phyloP scores from a whole-genome alignment of 805 yeast genomes.

The Candida patagonica region DNA sequence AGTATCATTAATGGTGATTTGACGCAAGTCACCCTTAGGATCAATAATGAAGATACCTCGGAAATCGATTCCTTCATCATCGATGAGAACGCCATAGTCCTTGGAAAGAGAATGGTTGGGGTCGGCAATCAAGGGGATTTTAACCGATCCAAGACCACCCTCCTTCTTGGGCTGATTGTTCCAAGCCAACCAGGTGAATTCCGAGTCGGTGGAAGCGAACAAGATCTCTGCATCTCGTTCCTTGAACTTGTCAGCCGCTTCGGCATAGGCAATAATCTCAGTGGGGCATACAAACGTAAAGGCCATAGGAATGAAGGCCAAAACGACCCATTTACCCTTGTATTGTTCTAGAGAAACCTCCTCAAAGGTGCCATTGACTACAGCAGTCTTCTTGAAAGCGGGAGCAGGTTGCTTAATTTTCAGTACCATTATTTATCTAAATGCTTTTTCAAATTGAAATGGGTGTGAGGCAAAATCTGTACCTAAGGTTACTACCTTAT shows the following conservation, averaged over 20 bases:
- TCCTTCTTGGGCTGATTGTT: conserved; percentile 92
- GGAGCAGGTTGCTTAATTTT: conserved; percentile 95
- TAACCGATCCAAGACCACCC: conserved; percentile 95
- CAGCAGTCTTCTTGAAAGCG: conserved; percentile 92
- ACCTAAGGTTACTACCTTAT: not conserved
- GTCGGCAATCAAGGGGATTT: conserved; percentile 93
- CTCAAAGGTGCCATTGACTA: conserved; percentile 91
- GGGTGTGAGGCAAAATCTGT: not conserved
- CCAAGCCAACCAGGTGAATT: conserved; percentile 96
- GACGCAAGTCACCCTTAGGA: conserved; percentile 92
- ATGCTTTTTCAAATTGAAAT: not conserved
- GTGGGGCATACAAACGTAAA: conserved; percentile 99
- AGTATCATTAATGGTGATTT: conserved; percentile 94
- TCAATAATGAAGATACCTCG: conserved; percentile 98
- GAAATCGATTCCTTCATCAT: conserved; percentile 93
- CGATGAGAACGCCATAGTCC: conserved; percentile 96
- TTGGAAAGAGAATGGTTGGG: conserved; percentile 89
- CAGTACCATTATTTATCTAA: conserved; percentile 59
- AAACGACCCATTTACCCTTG: conserved; percentile 96
- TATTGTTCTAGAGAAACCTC: conserved; percentile 89
- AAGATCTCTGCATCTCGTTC: conserved; percentile 81
- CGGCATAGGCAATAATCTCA: conserved; percentile 97
- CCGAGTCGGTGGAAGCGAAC: conserved; percentile 97
- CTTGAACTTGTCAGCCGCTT: conserved; percentile 82
- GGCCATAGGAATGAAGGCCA: conserved; percentile 97